phyloP scores from a whole-genome alignment of 805 yeast species.

The Hyphopichia homilentoma region DNA sequence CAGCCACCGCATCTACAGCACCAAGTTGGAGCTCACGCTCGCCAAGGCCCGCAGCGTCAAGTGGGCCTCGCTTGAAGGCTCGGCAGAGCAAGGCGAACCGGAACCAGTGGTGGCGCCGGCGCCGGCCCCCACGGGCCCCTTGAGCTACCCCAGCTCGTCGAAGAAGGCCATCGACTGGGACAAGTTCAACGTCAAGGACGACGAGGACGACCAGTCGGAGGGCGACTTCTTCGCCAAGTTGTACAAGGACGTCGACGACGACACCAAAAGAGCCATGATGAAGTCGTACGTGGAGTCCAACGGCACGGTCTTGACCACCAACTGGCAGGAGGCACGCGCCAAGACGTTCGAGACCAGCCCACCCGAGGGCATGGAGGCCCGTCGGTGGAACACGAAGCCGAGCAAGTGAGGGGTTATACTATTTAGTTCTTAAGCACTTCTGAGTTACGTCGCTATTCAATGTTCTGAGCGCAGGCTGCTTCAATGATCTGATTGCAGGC shows the following conservation, averaged over 20 bases:
- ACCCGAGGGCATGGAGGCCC: constrained; percentile 69
- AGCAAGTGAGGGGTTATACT: neutral
- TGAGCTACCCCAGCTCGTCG: constrained; percentile 61
- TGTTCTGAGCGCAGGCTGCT: too few species aligned
- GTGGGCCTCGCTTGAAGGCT: constrained; percentile 54
- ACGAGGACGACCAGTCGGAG: constrained; percentile 45
- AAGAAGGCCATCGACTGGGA: constrained; percentile 70
- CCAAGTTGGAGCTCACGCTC: constrained; percentile 72
- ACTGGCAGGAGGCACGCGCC: constrained; percentile 82
- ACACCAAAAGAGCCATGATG: constrained; percentile 92
- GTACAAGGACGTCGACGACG: constrained; percentile 79
- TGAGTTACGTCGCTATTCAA: neutral
- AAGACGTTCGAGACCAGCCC: constrained; percentile 64
- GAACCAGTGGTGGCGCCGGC: constrained; percentile 8
- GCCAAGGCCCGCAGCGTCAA: constrained; percentile 40
- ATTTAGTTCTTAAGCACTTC: constrained; percentile 1
- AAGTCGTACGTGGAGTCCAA: constrained; percentile 90
- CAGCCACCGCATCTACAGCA: constrained; percentile 51
- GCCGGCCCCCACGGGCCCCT: too few species aligned
- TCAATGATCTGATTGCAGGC: too few species aligned
- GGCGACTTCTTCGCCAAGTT: constrained; percentile 72
- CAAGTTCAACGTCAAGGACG: constrained; percentile 40
- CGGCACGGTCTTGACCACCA: constrained; percentile 90
- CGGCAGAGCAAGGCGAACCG: constrained; percentile 11
- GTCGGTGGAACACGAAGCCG: constrained; percentile 40